These are phyloP conservation scores for Malus asiatica DNA, from an alignment of 306 rosid genomes.

Conservation along the genomic window DNA sequence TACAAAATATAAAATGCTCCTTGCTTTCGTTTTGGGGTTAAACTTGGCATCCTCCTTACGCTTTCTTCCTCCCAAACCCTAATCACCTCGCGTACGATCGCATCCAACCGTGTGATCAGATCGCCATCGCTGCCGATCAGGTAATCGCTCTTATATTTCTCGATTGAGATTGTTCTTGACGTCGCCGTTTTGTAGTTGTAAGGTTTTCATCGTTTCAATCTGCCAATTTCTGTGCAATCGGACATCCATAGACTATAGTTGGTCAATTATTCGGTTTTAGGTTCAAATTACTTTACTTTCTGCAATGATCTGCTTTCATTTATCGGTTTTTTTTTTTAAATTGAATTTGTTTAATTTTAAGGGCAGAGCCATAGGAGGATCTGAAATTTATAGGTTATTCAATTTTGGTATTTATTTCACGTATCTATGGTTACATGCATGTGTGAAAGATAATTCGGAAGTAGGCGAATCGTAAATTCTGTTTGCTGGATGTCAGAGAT, in stretches of 20 bases:
- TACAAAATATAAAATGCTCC: not conserved
- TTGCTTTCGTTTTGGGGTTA: not conserved
- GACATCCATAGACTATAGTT: not conserved
- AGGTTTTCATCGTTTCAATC: not conserved
- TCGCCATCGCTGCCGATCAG: slow-evolving; percentile 28
- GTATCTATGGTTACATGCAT: not conserved
- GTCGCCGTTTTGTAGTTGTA: not conserved
- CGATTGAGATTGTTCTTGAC: not conserved
- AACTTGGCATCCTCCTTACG: not conserved
- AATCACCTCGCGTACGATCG: not conserved
- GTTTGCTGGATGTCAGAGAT: not conserved
- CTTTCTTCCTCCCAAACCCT: slow-evolving; percentile 30
- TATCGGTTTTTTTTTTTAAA: not conserved
- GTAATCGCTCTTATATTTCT: slow-evolving; percentile 12
- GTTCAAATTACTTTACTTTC: not conserved
- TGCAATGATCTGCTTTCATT: not conserved
- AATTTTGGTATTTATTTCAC: too few species aligned
- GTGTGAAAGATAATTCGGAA: not conserved
- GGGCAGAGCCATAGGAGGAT: not conserved
- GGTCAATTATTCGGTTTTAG: not conserved
- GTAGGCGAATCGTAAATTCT: not conserved
- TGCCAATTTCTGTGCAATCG: not conserved
- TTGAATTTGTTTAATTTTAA: not conserved
- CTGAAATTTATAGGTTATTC: not conserved
- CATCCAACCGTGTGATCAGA: slow-evolving; percentile 7